Evolutionary conservation across 2,329 filamentous ascomycete species (phyloP).

Genomic region (Chalara sp.): DNA sequence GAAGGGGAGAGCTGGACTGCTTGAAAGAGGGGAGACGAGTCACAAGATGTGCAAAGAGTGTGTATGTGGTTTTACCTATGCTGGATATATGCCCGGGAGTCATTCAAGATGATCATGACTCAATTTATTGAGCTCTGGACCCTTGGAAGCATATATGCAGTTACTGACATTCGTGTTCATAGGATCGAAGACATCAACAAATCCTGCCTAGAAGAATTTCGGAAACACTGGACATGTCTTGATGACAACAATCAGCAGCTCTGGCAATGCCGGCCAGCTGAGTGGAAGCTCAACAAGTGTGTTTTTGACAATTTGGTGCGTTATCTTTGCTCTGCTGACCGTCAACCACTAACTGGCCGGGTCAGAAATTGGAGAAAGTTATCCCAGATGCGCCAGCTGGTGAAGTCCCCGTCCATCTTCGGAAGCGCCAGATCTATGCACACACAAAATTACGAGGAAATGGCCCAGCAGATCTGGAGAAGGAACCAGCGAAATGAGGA

Average conservation of each 20-base stretch:
- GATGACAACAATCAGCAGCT: constrained; percentile 98
- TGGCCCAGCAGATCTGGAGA: not conserved
- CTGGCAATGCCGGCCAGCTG: constrained; percentile 85
- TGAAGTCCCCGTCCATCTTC: constrained; percentile 67
- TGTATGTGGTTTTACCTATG: constrained; percentile 54
- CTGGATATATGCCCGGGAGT: too few species aligned
- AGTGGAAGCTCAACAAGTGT: constrained; percentile 90
- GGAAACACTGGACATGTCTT: constrained; percentile 88
- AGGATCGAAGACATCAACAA: constrained; percentile 95
- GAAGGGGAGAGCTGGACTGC: constrained; percentile 87
- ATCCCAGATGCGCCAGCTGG: constrained; percentile 68
- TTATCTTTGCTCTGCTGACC: constrained; percentile 15
- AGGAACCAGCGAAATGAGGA: not conserved
- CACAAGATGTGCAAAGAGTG: constrained; percentile 90
- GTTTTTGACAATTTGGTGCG: constrained; percentile 92
- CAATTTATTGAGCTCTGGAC: too few species aligned
- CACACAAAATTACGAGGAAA: constrained; percentile 17
- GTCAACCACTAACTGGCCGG: too few species aligned
- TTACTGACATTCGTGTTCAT: constrained; percentile 12
- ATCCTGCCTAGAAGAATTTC: constrained; percentile 85
- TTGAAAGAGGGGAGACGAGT: constrained; percentile 95
- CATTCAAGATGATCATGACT: too few species aligned
- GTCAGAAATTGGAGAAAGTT: constrained; percentile 71
- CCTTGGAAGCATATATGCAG: not conserved
- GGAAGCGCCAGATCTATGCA: constrained; percentile 49